Base-by-base conservation (phyloP, 345 rosid species). In the Litchi chinensis region DNA sequence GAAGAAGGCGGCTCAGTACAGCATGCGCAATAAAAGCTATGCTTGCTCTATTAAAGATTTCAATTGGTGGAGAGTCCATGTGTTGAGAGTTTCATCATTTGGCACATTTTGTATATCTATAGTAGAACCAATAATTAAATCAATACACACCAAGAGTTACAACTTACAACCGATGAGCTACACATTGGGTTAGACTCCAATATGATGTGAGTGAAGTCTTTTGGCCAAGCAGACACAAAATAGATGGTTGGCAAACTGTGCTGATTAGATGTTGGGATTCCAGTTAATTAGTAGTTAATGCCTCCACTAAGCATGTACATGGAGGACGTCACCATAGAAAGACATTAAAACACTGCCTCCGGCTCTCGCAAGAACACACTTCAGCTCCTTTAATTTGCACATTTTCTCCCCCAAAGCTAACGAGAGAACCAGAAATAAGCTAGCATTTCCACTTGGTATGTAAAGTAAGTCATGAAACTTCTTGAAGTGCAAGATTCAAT, bases 401-500 rank as follows among this genome's bases (percentile, higher is more conserved):
- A 60, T 32, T 46, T 24, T 54, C 76, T 66, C 62, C 48, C 48
- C 50, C 74, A 24, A 21, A 71, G 75, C 46, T 19, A 77, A 48
- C 75, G 4, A 21, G 54, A 54, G 28, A 69, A 75, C 65, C 79
- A 73, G 71, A 60, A 70, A 81, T 52, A 79, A 72, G 65, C 66
- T 66, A 57, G 48, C 43, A 56, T 16, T 54, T 71, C 70, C 22
- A 54, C 77, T 74, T 18, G 18, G 80, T 77, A 71, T n/a, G 67
- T 80, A 21, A 16, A 22, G 52, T 32, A 19, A 68, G 76, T 86
- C 85, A 87, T 52, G 92, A 94, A 65, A 85, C 87, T 79, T 93
- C 97, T 86, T 94, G 92, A 73, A 96, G 83, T 65, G 97, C 95
- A 41, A 96, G 83, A 85, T 80, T 93, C 80, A 96, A 86, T 86